These are phyloP conservation scores for Blastomyces emzantsi DNA, from an alignment of 2,329 filamentous ascomycete species.

Conservation along the genomic window DNA sequence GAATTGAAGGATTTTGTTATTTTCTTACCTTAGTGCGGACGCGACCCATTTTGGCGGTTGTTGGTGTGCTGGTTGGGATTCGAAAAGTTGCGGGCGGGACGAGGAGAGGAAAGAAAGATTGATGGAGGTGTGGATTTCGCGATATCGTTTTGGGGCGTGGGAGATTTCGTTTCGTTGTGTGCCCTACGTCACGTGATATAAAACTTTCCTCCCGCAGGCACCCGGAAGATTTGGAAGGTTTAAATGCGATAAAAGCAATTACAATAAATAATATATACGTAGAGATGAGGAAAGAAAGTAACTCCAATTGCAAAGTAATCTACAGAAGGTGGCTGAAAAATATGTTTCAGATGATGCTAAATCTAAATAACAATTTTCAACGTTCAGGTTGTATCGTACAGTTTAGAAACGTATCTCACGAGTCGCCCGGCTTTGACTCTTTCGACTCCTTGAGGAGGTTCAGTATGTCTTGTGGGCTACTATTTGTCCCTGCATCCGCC, in stretches of 20 bases:
- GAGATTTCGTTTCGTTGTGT: constrained; percentile 12
- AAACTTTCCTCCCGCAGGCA: background rate
- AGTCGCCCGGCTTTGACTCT: background rate
- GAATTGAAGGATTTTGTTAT: background rate
- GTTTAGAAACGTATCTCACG: background rate
- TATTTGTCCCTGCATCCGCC: background rate
- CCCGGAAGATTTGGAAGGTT: background rate
- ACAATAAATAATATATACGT: background rate
- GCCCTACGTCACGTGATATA: constrained; percentile 15
- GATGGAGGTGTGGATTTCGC: background rate
- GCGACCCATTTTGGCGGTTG: constrained; percentile 42
- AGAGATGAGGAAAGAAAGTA: background rate
- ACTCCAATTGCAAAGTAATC: background rate
- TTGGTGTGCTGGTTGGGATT: constrained; percentile 36
- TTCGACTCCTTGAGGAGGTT: background rate
- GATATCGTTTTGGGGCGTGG: background rate
- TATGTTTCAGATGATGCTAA: background rate
- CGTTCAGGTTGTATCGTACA: background rate
- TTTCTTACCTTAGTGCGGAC: constrained; percentile 38
- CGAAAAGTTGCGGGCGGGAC: constrained; percentile 8
- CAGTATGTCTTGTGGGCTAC: background rate
- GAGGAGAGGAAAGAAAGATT: background rate
- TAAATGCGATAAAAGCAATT: background rate
- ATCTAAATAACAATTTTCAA: background rate
- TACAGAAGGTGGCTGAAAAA: background rate